Evolutionary conservation across 805 yeast genomes (phyloP).

Genomic region (Nematodospora valgi): DNA sequence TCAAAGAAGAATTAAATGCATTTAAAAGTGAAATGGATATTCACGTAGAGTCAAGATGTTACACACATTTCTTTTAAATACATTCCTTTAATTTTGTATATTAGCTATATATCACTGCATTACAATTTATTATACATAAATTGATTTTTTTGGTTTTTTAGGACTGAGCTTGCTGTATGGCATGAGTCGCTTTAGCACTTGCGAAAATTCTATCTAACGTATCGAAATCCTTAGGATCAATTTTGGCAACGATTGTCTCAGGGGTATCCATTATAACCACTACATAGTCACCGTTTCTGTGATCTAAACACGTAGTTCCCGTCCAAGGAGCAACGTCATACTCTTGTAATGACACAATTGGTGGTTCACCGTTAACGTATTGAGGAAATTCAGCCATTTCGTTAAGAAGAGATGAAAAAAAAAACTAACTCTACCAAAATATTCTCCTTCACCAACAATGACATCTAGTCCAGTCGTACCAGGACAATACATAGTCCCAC

Average conservation of each 20-base stretch:
- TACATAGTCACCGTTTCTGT: conserved; percentile 29
- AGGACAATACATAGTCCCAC: conserved; percentile 74
- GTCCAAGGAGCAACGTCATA: conserved; percentile 57
- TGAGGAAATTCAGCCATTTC: conserved; percentile 32
- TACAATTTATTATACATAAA: neutral
- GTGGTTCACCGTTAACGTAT: conserved; percentile 44
- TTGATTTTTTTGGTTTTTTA: neutral
- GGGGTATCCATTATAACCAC: conserved; percentile 47
- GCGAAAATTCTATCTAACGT: conserved; percentile 42
- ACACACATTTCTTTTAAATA: conserved; percentile 74
- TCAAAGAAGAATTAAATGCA: conserved; percentile 79
- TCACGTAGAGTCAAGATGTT: conserved; percentile 72
- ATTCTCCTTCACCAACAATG: no score
- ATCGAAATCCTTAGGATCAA: conserved; percentile 34
- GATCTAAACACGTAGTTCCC: conserved; percentile 46
- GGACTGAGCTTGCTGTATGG: conserved; percentile 3
- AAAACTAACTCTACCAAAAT: conserved; percentile 1
- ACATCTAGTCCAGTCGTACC: conserved; percentile 49
- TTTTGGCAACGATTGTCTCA: conserved; percentile 39
- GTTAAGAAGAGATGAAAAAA: neutral
- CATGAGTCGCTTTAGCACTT: conserved; percentile 39
- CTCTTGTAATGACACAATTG: conserved; percentile 40
- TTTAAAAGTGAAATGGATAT: conserved; percentile 79
- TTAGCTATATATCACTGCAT: no score
- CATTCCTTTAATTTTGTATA: neutral